Evolutionary conservation across 768 basidiomycete species (phyloP), one percentile per base, ranked within the genome.

Genomic region (Crepidotus variabilis): DNA sequence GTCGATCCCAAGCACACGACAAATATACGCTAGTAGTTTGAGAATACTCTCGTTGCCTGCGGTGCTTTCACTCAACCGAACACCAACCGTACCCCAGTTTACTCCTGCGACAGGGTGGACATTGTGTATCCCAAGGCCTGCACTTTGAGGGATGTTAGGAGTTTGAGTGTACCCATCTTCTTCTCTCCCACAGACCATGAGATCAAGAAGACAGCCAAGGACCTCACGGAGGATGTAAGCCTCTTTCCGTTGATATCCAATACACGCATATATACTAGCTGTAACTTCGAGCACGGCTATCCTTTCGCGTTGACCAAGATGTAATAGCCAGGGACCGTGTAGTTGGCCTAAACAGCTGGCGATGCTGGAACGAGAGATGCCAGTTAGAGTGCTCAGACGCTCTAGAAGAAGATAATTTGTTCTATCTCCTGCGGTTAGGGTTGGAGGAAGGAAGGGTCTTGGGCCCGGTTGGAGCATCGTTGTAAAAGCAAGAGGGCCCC

Each of bases 241-340:
- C 72, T 97, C 95, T 72, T 96, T 96, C 48, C 97, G 80, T 52
- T 77, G 81, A 68, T 94, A 92, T 8, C 92, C 94, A 4, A 99
- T 69, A 60, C 85, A 88, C 10, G 87, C 80, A 69, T 89, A 95
- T 47, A 92, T 72, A 60, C 85, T 84, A 0, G 90, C 89, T 48
- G 87, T 81, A 34, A 79, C 77, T 61, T 90, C 85, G 55, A 92
- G 76, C 20, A 90, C 73, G 21, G 78, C 74, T 32, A 97, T 80
- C 43, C 92, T 84, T 61, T 94, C 91, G 51, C 85, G 78, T 35
- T 85, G 78, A 16, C 87, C 87, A 24, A 98, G 79, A 63, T 91
- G 88, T 16, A 92, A 69, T 21, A 97, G 73, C 87, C 92, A 94
- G 2, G 95, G 92, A 0, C 92, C 93, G 58, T 96, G 91, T 0